phyloP scores from a whole-genome alignment of 108 stramenopile species.

The Nitzschia sp. region DNA sequence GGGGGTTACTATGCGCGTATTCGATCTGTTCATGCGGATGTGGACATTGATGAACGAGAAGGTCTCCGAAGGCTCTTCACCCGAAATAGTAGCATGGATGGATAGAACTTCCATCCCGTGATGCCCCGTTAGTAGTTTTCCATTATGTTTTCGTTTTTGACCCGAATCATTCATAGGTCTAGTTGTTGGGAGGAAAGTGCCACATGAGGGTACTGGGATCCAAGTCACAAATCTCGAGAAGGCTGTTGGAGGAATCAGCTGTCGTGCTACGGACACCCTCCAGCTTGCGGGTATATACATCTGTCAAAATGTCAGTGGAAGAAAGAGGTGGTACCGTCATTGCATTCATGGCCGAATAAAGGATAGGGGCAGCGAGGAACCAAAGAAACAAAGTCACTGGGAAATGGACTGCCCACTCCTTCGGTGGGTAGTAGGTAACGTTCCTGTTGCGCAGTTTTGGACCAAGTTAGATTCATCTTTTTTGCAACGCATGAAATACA shows the following conservation, averaged over 20 bases:
- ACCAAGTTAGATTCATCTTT: background rate
- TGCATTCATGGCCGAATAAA: conserved; percentile 28
- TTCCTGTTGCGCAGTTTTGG: conserved; percentile 2
- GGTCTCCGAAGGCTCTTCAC: conserved; percentile 37
- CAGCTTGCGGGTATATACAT: conserved; percentile 25
- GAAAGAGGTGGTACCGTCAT: conserved; percentile 23
- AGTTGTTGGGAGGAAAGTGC: conserved; percentile 1
- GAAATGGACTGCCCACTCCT: conserved; percentile 24
- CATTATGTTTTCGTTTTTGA: too few species aligned
- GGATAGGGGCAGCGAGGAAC: conserved; percentile 30
- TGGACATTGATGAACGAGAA: conserved; percentile 36
- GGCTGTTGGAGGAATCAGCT: background rate
- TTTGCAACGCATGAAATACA: background rate
- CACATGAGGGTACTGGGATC: conserved; percentile 33
- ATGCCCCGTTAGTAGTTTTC: too few species aligned
- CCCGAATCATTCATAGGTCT: too few species aligned
- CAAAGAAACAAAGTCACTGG: conserved; percentile 27
- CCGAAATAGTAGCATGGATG: conserved; percentile 8
- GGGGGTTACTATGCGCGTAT: conserved; percentile 41
- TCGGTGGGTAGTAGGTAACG: conserved; percentile 30
- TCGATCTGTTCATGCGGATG: conserved; percentile 21
- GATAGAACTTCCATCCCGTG: too few species aligned
- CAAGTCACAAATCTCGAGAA: conserved; percentile 39
- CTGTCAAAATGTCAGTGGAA: conserved; percentile 24
- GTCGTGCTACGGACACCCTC: background rate